Percentiles rank a stretch among this genome's conserved stretches.
These are phyloP conservation scores for Lippia alba DNA, from an alignment of 305 asterid genomes.

Conservation along the genomic window DNA sequence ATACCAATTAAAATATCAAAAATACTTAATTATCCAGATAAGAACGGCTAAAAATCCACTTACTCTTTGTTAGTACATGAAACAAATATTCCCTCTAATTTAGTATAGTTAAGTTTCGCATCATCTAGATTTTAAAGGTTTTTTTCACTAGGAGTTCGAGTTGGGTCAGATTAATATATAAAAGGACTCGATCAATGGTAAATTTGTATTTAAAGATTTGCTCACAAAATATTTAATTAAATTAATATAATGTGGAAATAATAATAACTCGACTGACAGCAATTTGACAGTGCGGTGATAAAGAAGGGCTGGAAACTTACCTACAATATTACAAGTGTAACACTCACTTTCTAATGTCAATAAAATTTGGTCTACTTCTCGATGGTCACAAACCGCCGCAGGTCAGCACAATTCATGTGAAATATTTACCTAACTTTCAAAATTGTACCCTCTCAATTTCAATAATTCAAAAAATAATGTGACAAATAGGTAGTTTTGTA, in stretches of 20 bases:
- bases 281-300: too few relatives aligned
- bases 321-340: background rate
- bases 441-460: background rate
- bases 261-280: too few relatives aligned
- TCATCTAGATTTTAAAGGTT: background rate
- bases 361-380: conserved; percentile 4
- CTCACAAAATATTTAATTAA: too few relatives aligned
- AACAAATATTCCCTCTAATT: background rate
- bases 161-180: too few relatives aligned
- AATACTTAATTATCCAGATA: too few relatives aligned
- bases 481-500: background rate
- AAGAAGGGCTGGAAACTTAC: background rate
- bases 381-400: background rate
- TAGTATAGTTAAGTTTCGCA: background rate
- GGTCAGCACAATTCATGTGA: conserved; percentile 15
- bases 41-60: conserved; percentile 15
- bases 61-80: background rate
- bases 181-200: too few relatives aligned
- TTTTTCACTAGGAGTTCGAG: too few relatives aligned
- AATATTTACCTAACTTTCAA: background rate
- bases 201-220: too few relatives aligned
- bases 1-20: too few relatives aligned
- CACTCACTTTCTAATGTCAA: background rate
- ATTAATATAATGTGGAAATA: too few relatives aligned
- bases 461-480: too few relatives aligned